These are phyloP conservation scores for Mortierella sp. DNA, from an alignment of 371 early-diverging fungal genomes.

Conservation along the genomic window DNA sequence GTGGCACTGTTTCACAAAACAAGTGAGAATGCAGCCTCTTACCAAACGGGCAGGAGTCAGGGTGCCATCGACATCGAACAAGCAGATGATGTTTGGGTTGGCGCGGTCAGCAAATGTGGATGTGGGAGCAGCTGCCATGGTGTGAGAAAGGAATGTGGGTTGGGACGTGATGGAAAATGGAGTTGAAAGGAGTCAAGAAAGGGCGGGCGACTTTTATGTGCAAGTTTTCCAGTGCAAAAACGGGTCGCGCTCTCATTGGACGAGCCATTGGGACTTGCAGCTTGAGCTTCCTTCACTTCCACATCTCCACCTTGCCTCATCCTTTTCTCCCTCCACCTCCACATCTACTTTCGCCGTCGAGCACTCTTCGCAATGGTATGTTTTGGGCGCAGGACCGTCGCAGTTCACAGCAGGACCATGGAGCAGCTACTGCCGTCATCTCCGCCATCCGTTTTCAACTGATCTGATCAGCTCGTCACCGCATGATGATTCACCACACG, in stretches of 20 bases:
- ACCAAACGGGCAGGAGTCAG: slow-evolving; percentile 96
- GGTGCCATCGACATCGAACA: slow-evolving; percentile 99
- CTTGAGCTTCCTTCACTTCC: slow-evolving; percentile 1
- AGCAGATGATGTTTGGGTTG: slow-evolving; percentile 85
- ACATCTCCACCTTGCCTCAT: slow-evolving; percentile 8
- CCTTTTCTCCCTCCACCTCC: background rate
- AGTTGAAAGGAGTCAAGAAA: slow-evolving; percentile 1
- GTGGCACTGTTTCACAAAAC: too few species aligned
- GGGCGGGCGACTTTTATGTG: background rate
- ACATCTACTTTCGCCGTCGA: background rate
- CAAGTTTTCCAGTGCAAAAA: slow-evolving; percentile 3
- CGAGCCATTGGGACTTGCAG: background rate
- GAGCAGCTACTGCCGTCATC: too few species aligned
- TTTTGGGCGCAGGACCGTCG: too few species aligned
- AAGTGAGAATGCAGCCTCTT: background rate
- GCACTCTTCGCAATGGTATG: slow-evolving; percentile 10
- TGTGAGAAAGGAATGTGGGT: background rate
- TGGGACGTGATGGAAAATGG: background rate
- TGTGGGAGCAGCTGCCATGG: slow-evolving; percentile 18
- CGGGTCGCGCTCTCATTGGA: slow-evolving; percentile 29
- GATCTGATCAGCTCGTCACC: too few species aligned
- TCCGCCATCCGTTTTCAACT: background rate
- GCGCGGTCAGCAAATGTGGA: slow-evolving; percentile 68
- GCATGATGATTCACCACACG: too few species aligned
- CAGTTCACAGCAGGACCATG: background rate